These are phyloP conservation scores for Claviceps sp. DNA, from an alignment of 2,329 filamentous ascomycete genomes.

Conservation along the genomic window DNA sequence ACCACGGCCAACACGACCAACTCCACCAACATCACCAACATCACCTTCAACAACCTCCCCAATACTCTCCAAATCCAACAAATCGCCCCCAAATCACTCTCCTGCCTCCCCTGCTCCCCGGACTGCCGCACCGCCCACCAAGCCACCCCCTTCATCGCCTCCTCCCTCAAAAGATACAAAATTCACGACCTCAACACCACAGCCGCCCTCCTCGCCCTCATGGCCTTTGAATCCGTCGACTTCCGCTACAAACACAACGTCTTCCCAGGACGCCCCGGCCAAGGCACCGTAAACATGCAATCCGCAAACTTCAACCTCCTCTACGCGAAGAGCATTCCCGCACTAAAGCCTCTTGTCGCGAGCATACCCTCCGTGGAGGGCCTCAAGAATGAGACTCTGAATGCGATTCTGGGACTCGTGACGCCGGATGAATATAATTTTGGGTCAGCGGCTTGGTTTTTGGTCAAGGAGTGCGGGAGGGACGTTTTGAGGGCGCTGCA, in stretches of 20 bases:
- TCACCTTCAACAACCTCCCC: too few species aligned
- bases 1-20: constrained; percentile 5
- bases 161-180: constrained; percentile 42
- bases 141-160: constrained; percentile 43
- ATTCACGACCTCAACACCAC: constrained; percentile 44
- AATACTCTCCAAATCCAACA: constrained; percentile 19
- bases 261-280: constrained; percentile 41
- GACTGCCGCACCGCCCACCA: constrained; percentile 55
- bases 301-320: constrained; percentile 27
- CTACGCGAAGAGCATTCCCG: constrained; percentile 33
- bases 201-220: constrained; percentile 56
- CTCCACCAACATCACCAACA: constrained; percentile 19
- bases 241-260: constrained; percentile 62
- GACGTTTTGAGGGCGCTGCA: constrained; percentile 21
- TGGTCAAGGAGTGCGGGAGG: constrained; percentile 28
- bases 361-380: constrained; percentile 8
- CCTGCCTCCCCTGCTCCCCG: constrained; percentile 33
- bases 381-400: constrained; percentile 14
- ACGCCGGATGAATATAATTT: constrained; percentile 39
- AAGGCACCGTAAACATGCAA: constrained; percentile 54
- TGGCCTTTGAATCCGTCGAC: constrained; percentile 55
- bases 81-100: constrained; percentile 43
- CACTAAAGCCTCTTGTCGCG: constrained; percentile 20
- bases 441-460: constrained; percentile 38
- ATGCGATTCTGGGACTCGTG: constrained; percentile 30